Conservation (phyloP, 495 filamentous ascomycete species). For the Aspergillus sclerotiicarbonarius region DNA sequence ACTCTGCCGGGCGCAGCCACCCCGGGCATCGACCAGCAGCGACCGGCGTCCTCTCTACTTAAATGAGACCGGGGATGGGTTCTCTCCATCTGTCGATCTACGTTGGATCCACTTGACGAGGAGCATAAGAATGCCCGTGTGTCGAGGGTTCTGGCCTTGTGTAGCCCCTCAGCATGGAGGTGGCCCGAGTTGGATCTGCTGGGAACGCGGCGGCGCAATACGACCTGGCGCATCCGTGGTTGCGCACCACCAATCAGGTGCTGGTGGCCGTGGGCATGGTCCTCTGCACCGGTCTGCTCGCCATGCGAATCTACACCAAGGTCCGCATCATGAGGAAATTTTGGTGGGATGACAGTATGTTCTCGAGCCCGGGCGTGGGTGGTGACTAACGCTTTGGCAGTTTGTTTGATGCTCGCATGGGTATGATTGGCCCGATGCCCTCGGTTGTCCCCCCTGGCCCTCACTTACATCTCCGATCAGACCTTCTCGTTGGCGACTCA, state of each 20-base stretch:
- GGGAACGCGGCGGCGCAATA: neutral
- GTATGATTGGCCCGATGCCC: conserved; percentile 14
- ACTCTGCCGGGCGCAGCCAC: neutral
- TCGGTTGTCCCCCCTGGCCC: neutral
- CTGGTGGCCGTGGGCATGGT: neutral
- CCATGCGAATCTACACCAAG: conserved; percentile 21
- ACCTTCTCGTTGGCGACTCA: conserved; percentile 24
- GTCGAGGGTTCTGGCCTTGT: neutral
- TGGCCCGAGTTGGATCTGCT: neutral
- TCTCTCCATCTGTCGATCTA: neutral
- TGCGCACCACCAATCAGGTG: neutral
- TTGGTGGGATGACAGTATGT: conserved; percentile 30
- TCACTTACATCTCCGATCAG: conserved; percentile 10
- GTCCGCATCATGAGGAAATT: conserved; percentile 17
- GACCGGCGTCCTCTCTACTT: neutral
- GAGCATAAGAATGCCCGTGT: neutral
- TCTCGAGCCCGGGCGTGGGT: neutral
- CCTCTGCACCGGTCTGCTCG: neutral
- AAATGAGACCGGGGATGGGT: neutral
- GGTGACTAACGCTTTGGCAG: conserved; percentile 13
- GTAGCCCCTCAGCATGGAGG: conserved; percentile 1
- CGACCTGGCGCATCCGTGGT: neutral
- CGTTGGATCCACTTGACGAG: neutral
- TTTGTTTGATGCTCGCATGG: conserved; percentile 26
- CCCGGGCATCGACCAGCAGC: too few species aligned